Base-by-base conservation (phyloP, 495 filamentous ascomycete genomes). In the Neurospora sp. region DNA sequence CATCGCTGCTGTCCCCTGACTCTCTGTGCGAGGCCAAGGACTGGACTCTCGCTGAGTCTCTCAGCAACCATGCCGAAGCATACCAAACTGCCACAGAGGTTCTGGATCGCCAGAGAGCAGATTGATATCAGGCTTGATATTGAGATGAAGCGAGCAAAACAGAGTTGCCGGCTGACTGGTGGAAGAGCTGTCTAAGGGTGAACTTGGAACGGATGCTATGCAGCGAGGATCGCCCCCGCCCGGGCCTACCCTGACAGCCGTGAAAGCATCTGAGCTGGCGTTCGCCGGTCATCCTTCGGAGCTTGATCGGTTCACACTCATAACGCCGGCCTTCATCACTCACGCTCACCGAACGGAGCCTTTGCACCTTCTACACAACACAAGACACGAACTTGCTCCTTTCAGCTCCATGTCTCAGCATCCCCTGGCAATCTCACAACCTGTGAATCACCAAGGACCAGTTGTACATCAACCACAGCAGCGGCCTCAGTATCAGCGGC, bases 41-140 rank as follows among this genome's bases (percentile, higher is more conserved):
- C 0, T 79, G 79, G 79, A 77, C 72, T 8, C 73, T 70, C 16
- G 77, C 77, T 35, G 79, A 80, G 72, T 74, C 70, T 68, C 72
- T 80, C n/a, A 77, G 77, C 1, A 78, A 79, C 53, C 79, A 80
- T 45, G 48, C 42, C 3, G 72, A 72, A n/a, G 77, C 71, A 5
- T 79, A 77, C 38, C 72, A 79, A 59, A 71, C 68, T 40, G 76
- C 76, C 22, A 31, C 3, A 7, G 70, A 37, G 37, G 75, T 76
- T 10, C n/a, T 73, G 40, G 79, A 78, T 8, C 71, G 73, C 22
- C 76, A 78, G 40, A 70, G 65, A 20, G 79, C 76, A 1, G 76
- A 27, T 27, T 27, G 22, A 79, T 70, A 70, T 65, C 7, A 75
- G 31, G 3, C 31, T 31, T 31, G 31, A 31, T 31, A 31, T 31